These are phyloP conservation scores for Skeletonema costatum DNA, from an alignment of 108 stramenopile genomes.

Conservation along the genomic window DNA sequence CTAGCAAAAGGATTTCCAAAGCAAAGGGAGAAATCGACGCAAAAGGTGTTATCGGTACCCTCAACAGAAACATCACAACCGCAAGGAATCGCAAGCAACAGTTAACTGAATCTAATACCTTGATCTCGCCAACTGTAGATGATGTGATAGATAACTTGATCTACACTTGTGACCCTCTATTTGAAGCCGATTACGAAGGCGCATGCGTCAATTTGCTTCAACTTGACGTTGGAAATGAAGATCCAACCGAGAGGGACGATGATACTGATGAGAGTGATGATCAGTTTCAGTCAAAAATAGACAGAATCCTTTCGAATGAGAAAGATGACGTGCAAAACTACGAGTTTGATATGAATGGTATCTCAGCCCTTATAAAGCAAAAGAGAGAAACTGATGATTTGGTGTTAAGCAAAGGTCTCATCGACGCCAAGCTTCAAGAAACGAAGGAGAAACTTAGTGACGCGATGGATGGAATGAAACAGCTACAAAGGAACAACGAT, in stretches of 20 bases:
- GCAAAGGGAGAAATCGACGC: background rate
- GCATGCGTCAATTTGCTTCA: background rate
- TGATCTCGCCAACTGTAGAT: background rate
- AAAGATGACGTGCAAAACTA: background rate
- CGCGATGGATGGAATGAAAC: background rate
- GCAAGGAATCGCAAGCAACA: background rate
- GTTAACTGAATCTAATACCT: background rate
- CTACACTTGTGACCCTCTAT: background rate
- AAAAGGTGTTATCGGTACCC: background rate
- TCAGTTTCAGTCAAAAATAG: background rate
- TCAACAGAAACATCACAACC: background rate
- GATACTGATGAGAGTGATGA: background rate
- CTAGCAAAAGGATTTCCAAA: background rate
- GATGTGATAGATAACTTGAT: background rate
- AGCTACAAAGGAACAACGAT: background rate
- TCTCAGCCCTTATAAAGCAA: background rate
- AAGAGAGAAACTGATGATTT: background rate
- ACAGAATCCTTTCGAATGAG: background rate
- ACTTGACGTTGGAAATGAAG: background rate
- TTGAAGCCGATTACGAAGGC: background rate
- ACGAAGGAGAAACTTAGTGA: background rate
- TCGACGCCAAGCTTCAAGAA: background rate
- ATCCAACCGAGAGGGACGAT: background rate
- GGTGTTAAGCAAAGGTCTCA: background rate
- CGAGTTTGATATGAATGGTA: background rate